A percentile compares a stretch with the other conserved stretches of the same genome.
phyloP scores from a whole-genome alignment of 2,329 filamentous ascomycete genomes.

The Fusarium devonianum region DNA sequence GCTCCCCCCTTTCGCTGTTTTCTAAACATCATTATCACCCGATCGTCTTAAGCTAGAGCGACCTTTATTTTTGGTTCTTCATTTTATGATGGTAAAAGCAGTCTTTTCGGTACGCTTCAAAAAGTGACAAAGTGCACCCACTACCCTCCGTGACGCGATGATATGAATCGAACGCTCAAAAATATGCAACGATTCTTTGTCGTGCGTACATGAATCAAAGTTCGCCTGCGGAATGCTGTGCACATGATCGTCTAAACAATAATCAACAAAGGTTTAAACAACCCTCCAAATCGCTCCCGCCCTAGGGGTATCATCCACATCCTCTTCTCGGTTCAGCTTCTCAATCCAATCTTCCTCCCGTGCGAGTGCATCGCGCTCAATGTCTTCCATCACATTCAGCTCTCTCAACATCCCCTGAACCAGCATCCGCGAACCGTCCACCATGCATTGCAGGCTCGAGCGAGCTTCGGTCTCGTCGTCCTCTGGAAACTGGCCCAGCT shows the following conservation, averaged over 20 bases:
- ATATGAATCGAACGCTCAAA: too few relatives aligned
- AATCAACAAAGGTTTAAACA: conserved; percentile 31
- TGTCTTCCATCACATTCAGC: conserved; percentile 66
- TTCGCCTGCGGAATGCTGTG: too few relatives aligned
- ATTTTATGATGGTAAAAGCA: conserved; percentile 9
- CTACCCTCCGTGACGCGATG: too few relatives aligned
- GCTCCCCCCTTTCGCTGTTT: neutral
- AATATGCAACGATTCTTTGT: too few relatives aligned
- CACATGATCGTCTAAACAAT: neutral
- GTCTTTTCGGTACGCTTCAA: conserved; percentile 20
- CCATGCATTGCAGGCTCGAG: conserved; percentile 55
- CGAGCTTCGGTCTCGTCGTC: conserved; percentile 25
- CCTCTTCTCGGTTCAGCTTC: conserved; percentile 56
- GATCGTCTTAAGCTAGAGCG: conserved; percentile 12
- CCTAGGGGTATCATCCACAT: conserved; percentile 47
- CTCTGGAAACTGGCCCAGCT: conserved; percentile 48
- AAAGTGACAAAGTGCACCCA: neutral
- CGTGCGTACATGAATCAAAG: too few relatives aligned
- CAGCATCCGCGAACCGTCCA: conserved; percentile 57
- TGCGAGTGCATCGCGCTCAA: conserved; percentile 64
- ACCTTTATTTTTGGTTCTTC: neutral
- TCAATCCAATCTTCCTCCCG: conserved; percentile 67
- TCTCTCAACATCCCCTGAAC: conserved; percentile 69
- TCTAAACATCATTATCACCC: neutral
- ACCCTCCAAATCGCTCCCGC: conserved; percentile 60